These are phyloP conservation scores for Ottelia alismoides DNA, from an alignment of 106 monocot genomes.

Conservation along the genomic window DNA sequence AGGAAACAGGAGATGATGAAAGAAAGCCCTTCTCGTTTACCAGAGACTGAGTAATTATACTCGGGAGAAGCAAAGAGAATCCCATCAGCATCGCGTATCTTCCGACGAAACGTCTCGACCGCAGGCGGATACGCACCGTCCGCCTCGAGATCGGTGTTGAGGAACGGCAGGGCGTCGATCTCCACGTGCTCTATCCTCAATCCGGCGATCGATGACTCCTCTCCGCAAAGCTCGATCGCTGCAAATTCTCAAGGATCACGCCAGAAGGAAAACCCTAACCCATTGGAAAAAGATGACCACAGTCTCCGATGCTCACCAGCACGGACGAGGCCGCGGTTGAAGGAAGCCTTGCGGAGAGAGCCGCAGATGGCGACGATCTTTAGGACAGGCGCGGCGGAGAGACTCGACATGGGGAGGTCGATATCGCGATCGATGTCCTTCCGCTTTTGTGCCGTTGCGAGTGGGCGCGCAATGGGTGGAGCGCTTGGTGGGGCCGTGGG, in stretches of 20 bases:
- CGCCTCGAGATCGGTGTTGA: constrained; percentile 50
- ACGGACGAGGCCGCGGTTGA: constrained; percentile 39
- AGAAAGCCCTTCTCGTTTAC: too few species aligned
- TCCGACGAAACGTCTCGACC: constrained; percentile 31
- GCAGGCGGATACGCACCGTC: constrained; percentile 21
- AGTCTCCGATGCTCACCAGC: constrained; percentile 10
- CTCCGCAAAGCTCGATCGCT: constrained; percentile 30
- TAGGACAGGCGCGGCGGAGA: constrained; percentile 15
- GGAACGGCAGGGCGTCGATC: constrained; percentile 27
- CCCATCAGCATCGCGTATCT: constrained; percentile 31
- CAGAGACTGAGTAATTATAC: constrained; percentile 42
- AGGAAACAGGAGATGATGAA: too few species aligned
- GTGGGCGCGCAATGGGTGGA: too few species aligned
- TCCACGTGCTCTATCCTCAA: constrained; percentile 28
- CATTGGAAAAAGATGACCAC: background rate
- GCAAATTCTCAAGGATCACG: background rate
- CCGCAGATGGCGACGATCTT: constrained; percentile 43
- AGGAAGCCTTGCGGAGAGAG: constrained; percentile 43
- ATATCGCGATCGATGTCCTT: too few species aligned
- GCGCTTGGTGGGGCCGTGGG: too few species aligned
- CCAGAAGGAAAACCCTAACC: too few species aligned
- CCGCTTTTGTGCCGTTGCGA: too few species aligned
- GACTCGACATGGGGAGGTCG: too few species aligned
- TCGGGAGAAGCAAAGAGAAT: constrained; percentile 49
- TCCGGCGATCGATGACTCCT: constrained; percentile 22